These are phyloP conservation scores for Omphalotus olearius DNA, from an alignment of 1,284 basidiomycete species.

Conservation along the genomic window DNA sequence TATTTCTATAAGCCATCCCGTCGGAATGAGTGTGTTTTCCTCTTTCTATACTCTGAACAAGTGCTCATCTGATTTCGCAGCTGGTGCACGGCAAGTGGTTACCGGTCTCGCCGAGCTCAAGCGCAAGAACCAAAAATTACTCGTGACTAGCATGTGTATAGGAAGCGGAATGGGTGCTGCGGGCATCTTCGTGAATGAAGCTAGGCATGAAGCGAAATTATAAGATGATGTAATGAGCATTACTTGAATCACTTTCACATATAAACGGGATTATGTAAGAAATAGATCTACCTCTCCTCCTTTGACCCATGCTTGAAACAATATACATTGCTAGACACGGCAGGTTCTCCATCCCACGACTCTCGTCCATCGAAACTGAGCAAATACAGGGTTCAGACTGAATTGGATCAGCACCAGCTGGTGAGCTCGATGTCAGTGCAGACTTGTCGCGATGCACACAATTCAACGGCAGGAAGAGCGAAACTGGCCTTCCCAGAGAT, in stretches of 20 bases:
- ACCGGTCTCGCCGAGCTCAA: constrained; percentile 80
- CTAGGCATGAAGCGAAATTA: constrained; percentile 13
- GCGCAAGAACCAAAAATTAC: constrained; percentile 57
- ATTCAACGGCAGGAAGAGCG: constrained; percentile 10
- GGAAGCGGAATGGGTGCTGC: constrained; percentile 89
- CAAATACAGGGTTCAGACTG: constrained; percentile 11
- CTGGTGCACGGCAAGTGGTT: constrained; percentile 81
- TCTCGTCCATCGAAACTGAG: background rate
- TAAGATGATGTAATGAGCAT: background rate
- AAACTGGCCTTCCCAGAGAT: constrained; percentile 24
- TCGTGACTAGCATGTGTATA: constrained; percentile 87
- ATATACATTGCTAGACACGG: constrained; percentile 18
- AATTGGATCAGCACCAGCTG: constrained; percentile 16
- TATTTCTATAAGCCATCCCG: constrained; percentile 78
- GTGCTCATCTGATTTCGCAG: constrained; percentile 29
- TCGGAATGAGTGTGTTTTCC: constrained; percentile 69
- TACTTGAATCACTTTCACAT: no score
- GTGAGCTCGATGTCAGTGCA: background rate
- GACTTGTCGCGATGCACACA: background rate
- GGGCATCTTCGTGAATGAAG: constrained; percentile 78
- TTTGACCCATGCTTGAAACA: constrained; percentile 15
- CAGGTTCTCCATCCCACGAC: background rate
- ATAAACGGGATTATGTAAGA: background rate
- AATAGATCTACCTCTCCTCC: background rate
- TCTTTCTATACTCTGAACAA: constrained; percentile 8